Evolutionary conservation across 2,329 filamentous ascomycete genomes (phyloP).

Genomic region (Fusarium sp.): DNA sequence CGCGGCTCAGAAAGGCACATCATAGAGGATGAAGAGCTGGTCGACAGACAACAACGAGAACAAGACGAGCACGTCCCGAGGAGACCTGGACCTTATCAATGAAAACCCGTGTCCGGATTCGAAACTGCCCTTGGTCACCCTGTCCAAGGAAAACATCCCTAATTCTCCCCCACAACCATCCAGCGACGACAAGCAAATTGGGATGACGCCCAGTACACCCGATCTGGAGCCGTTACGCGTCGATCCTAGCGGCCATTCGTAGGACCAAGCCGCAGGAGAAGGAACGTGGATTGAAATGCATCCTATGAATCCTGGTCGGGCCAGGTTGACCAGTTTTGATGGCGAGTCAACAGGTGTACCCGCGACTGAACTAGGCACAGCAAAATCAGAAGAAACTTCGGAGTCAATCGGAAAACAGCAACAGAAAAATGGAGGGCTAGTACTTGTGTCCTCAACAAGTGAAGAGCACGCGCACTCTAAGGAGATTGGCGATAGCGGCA

Average conservation of each 20-base stretch:
- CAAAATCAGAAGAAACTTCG: neutral
- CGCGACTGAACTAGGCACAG: neutral
- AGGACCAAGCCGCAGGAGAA: neutral
- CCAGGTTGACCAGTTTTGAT: neutral
- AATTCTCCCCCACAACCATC: neutral
- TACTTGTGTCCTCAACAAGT: neutral
- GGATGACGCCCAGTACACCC: neutral
- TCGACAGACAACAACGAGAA: conserved; percentile 2
- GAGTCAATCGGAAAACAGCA: neutral
- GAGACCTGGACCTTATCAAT: neutral
- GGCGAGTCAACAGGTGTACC: neutral
- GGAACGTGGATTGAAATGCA: neutral
- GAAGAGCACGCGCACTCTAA: neutral
- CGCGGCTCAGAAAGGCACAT: conserved; percentile 47
- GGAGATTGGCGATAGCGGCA: neutral
- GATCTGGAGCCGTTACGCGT: neutral
- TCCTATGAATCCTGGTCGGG: conserved; percentile 1
- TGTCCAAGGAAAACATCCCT: neutral
- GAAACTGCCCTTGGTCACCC: neutral
- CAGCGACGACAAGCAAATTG: neutral
- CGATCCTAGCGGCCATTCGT: neutral
- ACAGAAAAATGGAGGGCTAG: neutral
- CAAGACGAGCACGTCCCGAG: neutral
- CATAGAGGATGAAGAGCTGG: conserved; percentile 50
- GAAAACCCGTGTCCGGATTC: neutral